Evolutionary conservation across 2,329 filamentous ascomycete species (phyloP), one percentile per base, ranked within the genome.

Genomic region (Fusarium lyarnte): DNA sequence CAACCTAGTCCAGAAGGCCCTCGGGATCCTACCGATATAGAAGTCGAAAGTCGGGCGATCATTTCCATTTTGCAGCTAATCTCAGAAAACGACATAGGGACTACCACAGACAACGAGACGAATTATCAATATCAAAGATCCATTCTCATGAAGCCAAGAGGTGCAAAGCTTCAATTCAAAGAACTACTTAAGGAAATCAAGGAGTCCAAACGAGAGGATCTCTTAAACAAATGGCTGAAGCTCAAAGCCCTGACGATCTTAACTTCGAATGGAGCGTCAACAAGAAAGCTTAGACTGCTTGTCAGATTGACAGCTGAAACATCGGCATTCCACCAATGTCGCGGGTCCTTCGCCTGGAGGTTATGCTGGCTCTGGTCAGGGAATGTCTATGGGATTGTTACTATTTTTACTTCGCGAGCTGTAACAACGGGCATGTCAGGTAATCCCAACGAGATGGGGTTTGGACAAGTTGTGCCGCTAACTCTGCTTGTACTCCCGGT

Each of bases 61-160:
- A 3, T 17, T 13, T 9, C 21, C 11, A 23, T 23, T 4, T 5
- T 49, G 1, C 16, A 19, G 5, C 21, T 23, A 2, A 33, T 33
- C 16, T 49, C 29, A 0, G 11, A 0, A 13, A 9, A 21, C 16
- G 17, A 9, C 16, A 33, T 5, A 7, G 21, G 19, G 1, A 23
- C 17, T 3, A 10, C 8, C 11, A 10, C n/a, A 33, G 16, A 19
- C 2, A 33, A 16, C 16, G 46, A 49, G n/a, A 5, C 5, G 2
- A 13, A 8, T 2, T 33, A 38, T 17, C 12, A 7, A 6, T 5
- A 17, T 5, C 17, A 17, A 13, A 25, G 6, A 2, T 25, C 14
- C 5, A 6, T 4, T 0, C 3, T 62, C 0, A 45, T 27, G 0
- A 16, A 33, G 8, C 21, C 6, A 3, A 8, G 3, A 1, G 11